Conservation (phyloP, 1,284 basidiomycete species). For the Leccinum griseonigrum region DNA sequence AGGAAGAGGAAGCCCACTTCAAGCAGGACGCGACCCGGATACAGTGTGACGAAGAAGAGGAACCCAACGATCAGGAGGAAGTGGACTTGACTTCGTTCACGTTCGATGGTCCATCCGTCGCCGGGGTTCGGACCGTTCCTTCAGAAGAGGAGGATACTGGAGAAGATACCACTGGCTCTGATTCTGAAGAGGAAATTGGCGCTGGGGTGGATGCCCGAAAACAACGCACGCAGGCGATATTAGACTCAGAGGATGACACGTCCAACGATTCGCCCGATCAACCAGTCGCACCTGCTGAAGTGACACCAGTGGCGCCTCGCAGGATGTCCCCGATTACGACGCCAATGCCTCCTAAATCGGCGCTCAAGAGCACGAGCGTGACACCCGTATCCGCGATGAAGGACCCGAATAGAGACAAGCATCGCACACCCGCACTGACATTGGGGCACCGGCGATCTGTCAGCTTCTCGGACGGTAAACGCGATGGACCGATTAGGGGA, state of each 20-base stretch:
- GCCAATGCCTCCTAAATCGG: constrained; percentile 53
- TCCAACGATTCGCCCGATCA: constrained; percentile 14
- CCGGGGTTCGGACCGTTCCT: constrained; percentile 45
- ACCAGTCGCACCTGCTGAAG: constrained; percentile 8
- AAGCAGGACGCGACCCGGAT: constrained; percentile 47
- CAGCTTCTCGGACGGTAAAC: constrained; percentile 91
- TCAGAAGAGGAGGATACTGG: constrained; percentile 37
- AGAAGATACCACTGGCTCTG: constrained; percentile 43
- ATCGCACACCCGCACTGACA: constrained; percentile 51
- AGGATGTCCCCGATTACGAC: constrained; percentile 58
- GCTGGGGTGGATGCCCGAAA: constrained; percentile 1
- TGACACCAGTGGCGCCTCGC: constrained; percentile 37
- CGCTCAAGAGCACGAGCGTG: constrained; percentile 35
- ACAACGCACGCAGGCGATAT: constrained; percentile 32
- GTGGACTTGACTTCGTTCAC: constrained; percentile 66
- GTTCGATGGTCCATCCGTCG: constrained; percentile 59
- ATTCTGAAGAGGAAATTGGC: constrained; percentile 43
- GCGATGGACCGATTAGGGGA: constrained; percentile 78
- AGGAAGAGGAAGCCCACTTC: constrained; percentile 34
- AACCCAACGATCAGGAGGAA: constrained; percentile 58
- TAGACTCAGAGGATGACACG: constrained; percentile 44
- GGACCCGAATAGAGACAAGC: constrained; percentile 41
- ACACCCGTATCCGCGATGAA: constrained; percentile 37
- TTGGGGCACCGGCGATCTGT: constrained; percentile 72
- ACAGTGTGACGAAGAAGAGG: constrained; percentile 44